Base-by-base conservation (phyloP, 2,329 filamentous ascomycete genomes). In the Apiospora kogelbergensis region DNA sequence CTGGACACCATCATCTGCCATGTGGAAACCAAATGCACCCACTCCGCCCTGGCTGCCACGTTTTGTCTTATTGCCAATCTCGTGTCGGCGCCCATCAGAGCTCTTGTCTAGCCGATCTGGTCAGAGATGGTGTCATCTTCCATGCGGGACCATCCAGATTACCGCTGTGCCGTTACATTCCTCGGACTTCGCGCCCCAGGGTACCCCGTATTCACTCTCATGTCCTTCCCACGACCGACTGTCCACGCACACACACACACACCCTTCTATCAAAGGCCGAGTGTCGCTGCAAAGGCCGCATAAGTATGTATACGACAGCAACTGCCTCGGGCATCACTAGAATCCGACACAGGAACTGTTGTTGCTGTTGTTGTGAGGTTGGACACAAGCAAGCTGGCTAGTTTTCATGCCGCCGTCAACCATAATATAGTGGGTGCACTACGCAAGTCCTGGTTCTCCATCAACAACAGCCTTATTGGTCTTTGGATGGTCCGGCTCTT, bases 61-160 rank as follows among this genome's bases (percentile, higher is more conserved):
- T 60, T 60, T 60, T 60, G 53, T 60, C 53, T 60, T 60, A 60
- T 60, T 60, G 53, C 53, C 53, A 60, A 60, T 60, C 53, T 60
- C 53, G 30, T 60, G 53, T 60, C 30, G 17, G n/a, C 53, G 53
- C 30, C 53, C 53, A 60, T 60, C 53, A 60, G 33, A 5, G 17
- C 53, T 60, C 53, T 37, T n/a, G 26, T 17, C 30, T n/a, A 37
- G 30, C 53, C 53, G 53, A 60, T 60, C 53, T 60, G 53, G 53
- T 10, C 30, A 37, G 53, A 37, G 53, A 60, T 60, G 53, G 53
- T 60, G 53, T 60, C 53, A 60, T 60, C 53, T 60, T 37, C 53
- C 53, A 60, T 60, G 53, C 53, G 53, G 53, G 53, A 60, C 30
- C 30, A n/a, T 13, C 26, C 30, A 60, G 53, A 37, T 60, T 60